Percentiles rank a stretch among this genome's conserved stretches.
Evolutionary conservation across 2,329 filamentous ascomycete species (phyloP).

Genomic region (Xylaria polymorpha): DNA sequence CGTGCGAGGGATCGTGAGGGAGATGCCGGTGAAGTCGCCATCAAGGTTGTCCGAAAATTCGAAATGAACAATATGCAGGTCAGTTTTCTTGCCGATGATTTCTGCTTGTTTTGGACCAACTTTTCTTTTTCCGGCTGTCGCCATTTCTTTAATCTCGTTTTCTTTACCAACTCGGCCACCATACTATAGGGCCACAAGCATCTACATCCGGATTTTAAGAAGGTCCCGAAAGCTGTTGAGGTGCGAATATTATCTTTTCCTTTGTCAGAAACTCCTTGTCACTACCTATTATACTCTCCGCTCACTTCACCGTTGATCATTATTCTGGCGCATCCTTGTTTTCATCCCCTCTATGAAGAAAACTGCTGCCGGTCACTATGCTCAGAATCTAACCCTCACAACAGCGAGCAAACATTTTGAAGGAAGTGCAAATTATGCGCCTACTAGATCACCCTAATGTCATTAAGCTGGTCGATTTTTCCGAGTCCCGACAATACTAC

Average conservation of each 20-base stretch:
- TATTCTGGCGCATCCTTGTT: slow-evolving; percentile 9
- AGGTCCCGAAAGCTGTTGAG: slow-evolving; percentile 95
- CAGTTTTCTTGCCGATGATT: slow-evolving; percentile 62
- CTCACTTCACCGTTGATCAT: slow-evolving; percentile 28
- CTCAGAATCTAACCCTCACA: slow-evolving; percentile 46
- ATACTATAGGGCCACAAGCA: slow-evolving; percentile 83
- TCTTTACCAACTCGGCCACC: slow-evolving; percentile 66
- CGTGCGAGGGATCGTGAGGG: slow-evolving; percentile 81
- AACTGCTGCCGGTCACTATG: slow-evolving; percentile 13
- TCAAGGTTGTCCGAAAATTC: slow-evolving; percentile 98
- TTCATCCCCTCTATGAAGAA: slow-evolving; percentile 29
- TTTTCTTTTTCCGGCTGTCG: slow-evolving; percentile 49
- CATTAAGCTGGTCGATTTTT: slow-evolving; percentile 91
- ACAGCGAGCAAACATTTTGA: slow-evolving; percentile 95
- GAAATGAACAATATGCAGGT: slow-evolving; percentile 99
- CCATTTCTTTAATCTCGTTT: slow-evolving; percentile 40
- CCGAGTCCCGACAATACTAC: slow-evolving; percentile 94
- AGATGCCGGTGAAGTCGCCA: slow-evolving; percentile 83
- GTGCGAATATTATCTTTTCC: slow-evolving; percentile 72
- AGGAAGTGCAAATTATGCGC: slow-evolving; percentile 99
- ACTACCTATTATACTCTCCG: not conserved
- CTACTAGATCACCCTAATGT: slow-evolving; percentile 97
- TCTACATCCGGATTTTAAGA: slow-evolving; percentile 96
- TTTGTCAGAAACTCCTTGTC: slow-evolving; percentile 44
- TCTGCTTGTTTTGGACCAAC: slow-evolving; percentile 44